Conservation (phyloP, 2,329 filamentous ascomycete genomes). For the Alternaria sp. region DNA sequence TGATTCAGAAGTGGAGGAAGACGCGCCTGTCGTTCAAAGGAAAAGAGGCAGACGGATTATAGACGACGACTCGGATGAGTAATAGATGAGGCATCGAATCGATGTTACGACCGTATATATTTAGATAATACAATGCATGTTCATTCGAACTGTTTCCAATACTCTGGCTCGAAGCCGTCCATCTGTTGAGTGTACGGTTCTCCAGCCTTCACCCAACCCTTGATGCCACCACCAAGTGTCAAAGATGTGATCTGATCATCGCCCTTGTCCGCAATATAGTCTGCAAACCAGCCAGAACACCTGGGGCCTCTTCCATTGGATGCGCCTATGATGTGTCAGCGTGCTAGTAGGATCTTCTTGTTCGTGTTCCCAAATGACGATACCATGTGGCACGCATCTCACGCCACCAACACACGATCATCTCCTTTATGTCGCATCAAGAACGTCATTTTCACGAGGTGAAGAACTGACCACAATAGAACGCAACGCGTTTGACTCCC, state of each 20-base stretch:
- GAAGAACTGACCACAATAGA: conserved; percentile 53
- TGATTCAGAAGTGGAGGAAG: conserved; percentile 27
- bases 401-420: conserved; percentile 25
- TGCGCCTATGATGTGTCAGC: conserved; percentile 35
- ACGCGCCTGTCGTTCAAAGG: conserved; percentile 27
- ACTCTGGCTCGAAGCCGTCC: conserved; percentile 50
- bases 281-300: conserved; percentile 47
- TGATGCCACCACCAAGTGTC: conserved; percentile 53
- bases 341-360: not conserved
- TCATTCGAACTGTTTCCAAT: conserved; percentile 50
- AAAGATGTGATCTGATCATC: conserved; percentile 50
- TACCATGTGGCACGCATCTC: conserved; percentile 19
- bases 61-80: conserved; percentile 41
- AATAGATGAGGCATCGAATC: not conserved
- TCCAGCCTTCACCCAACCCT: conserved; percentile 54
- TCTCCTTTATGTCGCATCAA: not conserved
- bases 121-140: not conserved
- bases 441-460: not conserved
- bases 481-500: conserved; percentile 54
- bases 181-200: conserved; percentile 46
- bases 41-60: conserved; percentile 38
- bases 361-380: not conserved
- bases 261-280: conserved; percentile 40
- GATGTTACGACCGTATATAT: not conserved
- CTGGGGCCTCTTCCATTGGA: conserved; percentile 44